These are phyloP conservation scores for Fistulinella prunicolor DNA, from an alignment of 768 basidiomycete genomes.

Conservation along the genomic window DNA sequence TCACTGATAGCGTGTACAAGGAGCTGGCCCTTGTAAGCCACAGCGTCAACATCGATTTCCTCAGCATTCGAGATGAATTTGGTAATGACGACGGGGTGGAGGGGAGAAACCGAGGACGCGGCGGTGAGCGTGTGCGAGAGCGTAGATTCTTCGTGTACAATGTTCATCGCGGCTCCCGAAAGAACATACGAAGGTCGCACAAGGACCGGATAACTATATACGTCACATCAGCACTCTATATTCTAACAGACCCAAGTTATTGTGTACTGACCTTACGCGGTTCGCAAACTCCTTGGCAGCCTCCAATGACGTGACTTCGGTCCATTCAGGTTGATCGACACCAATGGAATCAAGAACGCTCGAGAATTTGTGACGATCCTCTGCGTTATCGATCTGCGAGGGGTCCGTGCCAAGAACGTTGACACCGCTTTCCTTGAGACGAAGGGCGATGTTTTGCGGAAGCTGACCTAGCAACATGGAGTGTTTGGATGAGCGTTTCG, in stretches of 20 bases:
- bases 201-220: constrained; percentile 86
- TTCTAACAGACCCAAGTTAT: neutral
- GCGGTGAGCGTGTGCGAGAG: constrained; percentile 95
- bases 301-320: constrained; percentile 82
- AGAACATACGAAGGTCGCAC: constrained; percentile 98
- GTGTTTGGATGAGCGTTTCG: neutral
- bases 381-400: constrained; percentile 90
- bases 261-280: constrained; percentile 57
- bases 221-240: constrained; percentile 1
- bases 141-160: constrained; percentile 86
- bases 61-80: constrained; percentile 99
- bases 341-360: constrained; percentile 91
- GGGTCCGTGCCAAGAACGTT: constrained; percentile 97
- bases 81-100: constrained; percentile 97
- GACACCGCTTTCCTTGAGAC: constrained; percentile 86
- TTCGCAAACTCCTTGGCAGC: constrained; percentile 90
- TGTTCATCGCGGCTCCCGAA: constrained; percentile 99
- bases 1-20: constrained; percentile 96
- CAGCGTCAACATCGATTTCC: constrained; percentile 97
- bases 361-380: constrained; percentile 99
- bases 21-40: constrained; percentile 88
- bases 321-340: constrained; percentile 97
- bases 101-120: constrained; percentile 92
- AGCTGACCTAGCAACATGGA: constrained; percentile 67
- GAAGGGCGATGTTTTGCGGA: constrained; percentile 97